Evolutionary conservation across 805 yeast species (phyloP), one percentile per base, ranked within the genome.

Genomic region (Naumovozyma dairenensis): DNA sequence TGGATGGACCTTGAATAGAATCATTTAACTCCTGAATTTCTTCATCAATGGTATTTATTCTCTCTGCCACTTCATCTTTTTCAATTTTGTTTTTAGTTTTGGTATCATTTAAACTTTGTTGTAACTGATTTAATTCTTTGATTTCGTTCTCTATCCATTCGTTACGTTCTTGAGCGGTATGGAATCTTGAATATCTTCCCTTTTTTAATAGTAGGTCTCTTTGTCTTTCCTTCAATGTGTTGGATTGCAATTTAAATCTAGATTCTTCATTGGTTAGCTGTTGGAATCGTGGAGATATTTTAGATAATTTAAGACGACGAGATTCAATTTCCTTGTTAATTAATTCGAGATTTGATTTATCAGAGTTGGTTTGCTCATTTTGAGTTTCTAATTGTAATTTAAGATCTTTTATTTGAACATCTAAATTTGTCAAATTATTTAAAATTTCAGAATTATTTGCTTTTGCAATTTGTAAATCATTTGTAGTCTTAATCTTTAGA

Each of bases 151-250:
- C 49, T 12, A 87, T 63, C 89, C 93, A 83, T 2, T 39, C 28
- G 50, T 85, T 79, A 42, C 96, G 67, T 38, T 82, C 79, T 2
- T 56, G 48, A 40, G 67, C 66, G 12, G 70, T 55, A 1, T 53
- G 41, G 45, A 85, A 86, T 41, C 73, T 70, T 17, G 74, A 66
- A 37, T 70, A 71, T 32, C 86, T 72, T 27, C 81, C 83, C 45
- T 77, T 81, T 48, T 85, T 87, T 6, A 80, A 65, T 32, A 80
- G 71, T 4, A 87, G 53, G 12, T 67, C 57, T 42, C 80, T 63
- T 53, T 80, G 86, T 19, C 59, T 66, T 6, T 74, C 60, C 33
- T 65, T 67, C 16, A 68, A 44, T n/a, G 61, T 57, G 3, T 57
- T 35, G 6, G 77, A 52, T 31, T 63, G 46, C 3, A 51, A 44